Base-by-base conservation (phyloP, 139 green algal species). In the Asterochloris sp. region DNA sequence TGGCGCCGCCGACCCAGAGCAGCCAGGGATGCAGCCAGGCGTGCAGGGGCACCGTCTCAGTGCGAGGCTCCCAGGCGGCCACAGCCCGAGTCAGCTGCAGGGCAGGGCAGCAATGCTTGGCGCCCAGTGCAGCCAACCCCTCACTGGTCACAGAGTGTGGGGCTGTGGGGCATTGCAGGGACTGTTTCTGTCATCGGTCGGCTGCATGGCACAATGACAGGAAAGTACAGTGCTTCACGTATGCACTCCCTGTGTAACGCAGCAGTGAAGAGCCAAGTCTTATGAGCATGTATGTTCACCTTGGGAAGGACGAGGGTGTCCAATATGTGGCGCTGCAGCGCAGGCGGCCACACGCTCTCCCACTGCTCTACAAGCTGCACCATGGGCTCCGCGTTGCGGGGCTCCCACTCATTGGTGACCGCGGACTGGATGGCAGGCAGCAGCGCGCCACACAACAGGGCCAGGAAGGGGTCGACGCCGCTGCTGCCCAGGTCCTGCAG, bases 21-120 rank as follows among this genome's bases (percentile, higher is more conserved):
- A 99, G 92, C 97, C 97, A 99, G 62, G 97, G 97, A 85, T 99
- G 97, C 83, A 99, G 85, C 97, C 97, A 99, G 12, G 90, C 89
- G 83, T 99, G 97, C 74, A 98, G 90, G 26, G 96, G 88, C 79
- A 97, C 86, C 12, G 90, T 90, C 85, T 98, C 96, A 21, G 81
- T 69, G 27, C 89, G 86, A 38, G 97, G 97, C 84, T 99, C 93
- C 97, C 97, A 99, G 11, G 81, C 77, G 54, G 92, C 87, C 27
- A 98, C 91, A 60, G 91, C 92, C 26, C 78, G n/a, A n/a, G 81
- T 75, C 71, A 99, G 86, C 83, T 89, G 90, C 16, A 79, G 8
- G 0, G 38, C 23, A 67, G 1, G 19, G 21, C 19, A 71, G 21
- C 66, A 21, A 71, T 8, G 21, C 19, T 71, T 2, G 21, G 66